These are phyloP conservation scores for Domatiomyces globalis DNA, from an alignment of 2,329 filamentous ascomycete genomes.

Conservation along the genomic window DNA sequence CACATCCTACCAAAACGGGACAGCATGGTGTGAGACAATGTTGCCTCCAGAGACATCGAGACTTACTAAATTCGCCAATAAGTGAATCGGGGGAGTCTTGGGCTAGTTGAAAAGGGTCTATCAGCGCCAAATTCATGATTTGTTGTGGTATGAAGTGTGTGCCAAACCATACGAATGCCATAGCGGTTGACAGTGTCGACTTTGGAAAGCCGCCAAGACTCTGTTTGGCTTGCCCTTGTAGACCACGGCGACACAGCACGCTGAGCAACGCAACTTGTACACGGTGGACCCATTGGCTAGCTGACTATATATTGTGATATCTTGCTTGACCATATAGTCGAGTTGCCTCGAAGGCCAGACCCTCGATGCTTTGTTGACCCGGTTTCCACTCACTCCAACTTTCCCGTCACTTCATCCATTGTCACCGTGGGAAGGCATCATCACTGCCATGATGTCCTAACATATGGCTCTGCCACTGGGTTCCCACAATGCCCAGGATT, in stretches of 20 bases:
- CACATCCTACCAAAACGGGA: background rate
- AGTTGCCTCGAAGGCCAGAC: background rate
- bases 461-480: no score
- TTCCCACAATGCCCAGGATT: no score
- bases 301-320: background rate
- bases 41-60: background rate
- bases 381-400: background rate
- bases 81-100: slow-evolving; percentile 84
- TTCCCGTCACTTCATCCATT: background rate
- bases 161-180: background rate
- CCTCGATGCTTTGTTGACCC: background rate
- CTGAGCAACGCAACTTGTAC: background rate
- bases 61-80: slow-evolving; percentile 65
- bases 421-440: no score
- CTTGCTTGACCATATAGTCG: background rate
- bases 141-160: background rate
- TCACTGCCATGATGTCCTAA: no score
- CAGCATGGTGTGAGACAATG: background rate
- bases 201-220: background rate
- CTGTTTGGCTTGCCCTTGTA: background rate
- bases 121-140: slow-evolving; percentile 55
- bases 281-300: background rate
- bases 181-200: background rate
- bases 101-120: slow-evolving; percentile 57
- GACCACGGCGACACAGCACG: background rate